These are phyloP conservation scores for Salix suchowensis DNA, from an alignment of 345 rosid species.

Conservation along the genomic window DNA sequence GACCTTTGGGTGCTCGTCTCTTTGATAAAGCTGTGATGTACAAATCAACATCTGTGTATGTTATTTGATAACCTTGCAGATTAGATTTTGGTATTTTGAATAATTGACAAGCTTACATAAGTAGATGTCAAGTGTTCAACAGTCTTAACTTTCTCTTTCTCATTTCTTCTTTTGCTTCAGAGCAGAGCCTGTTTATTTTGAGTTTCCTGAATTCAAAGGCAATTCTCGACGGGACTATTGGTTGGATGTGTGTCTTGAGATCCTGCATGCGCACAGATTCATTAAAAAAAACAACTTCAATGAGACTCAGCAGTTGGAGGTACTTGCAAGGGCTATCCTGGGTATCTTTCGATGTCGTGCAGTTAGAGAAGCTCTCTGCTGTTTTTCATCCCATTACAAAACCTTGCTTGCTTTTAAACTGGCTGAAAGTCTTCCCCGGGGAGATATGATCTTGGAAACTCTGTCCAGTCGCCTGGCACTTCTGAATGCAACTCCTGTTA, in stretches of 20 bases:
- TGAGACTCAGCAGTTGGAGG: conserved; percentile 62
- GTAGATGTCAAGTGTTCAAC: background rate
- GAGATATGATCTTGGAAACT: conserved; percentile 73
- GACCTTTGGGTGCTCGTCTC: conserved; percentile 92
- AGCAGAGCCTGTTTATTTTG: conserved; percentile 75
- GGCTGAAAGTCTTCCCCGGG: conserved; percentile 90
- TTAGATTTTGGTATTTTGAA: conserved; percentile 5
- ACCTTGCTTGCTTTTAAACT: conserved; percentile 74
- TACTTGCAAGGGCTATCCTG: conserved; percentile 68
- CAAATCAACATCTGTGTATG: conserved; percentile 71
- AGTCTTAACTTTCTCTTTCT: conserved; percentile 8
- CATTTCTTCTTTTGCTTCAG: conserved; percentile 27
- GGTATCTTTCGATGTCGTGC: conserved; percentile 76
- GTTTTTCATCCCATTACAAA: conserved; percentile 75
- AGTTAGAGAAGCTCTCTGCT: conserved; percentile 66
- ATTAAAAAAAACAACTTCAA: conserved; percentile 55
- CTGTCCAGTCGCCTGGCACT: conserved; percentile 57
- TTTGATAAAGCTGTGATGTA: conserved; percentile 97
- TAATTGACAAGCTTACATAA: background rate
- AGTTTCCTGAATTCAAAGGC: conserved; percentile 91
- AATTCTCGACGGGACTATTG: conserved; percentile 89
- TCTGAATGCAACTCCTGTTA: conserved; percentile 28
- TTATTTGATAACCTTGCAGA: conserved; percentile 18
- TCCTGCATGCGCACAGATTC: conserved; percentile 68
- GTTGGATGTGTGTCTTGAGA: conserved; percentile 79